Percentiles rank a stretch among this genome's conserved stretches.
These are phyloP conservation scores for Crinitomyces ghanaensis DNA, from an alignment of 805 yeast species.

Conservation along the genomic window DNA sequence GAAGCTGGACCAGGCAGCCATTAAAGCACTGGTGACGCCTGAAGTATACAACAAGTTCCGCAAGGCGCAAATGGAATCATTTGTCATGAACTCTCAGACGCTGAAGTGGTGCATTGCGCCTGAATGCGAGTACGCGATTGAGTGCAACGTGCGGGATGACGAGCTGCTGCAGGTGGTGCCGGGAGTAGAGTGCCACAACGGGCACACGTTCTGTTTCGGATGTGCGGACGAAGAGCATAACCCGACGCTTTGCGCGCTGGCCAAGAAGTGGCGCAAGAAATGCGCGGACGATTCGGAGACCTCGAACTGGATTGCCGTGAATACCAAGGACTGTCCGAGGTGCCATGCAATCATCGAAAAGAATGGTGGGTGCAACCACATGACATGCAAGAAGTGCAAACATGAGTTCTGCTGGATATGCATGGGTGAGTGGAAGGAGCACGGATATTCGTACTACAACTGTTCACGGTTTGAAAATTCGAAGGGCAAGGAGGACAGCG, in stretches of 20 bases:
- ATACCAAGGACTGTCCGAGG: slow-evolving; percentile 79
- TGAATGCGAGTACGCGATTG: slow-evolving; percentile 56
- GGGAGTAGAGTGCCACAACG: slow-evolving; percentile 52
- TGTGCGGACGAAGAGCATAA: slow-evolving; percentile 70
- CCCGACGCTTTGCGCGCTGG: slow-evolving; percentile 72
- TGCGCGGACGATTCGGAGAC: slow-evolving; percentile 85
- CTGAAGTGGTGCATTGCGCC: slow-evolving; percentile 78
- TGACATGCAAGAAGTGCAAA: slow-evolving; percentile 71
- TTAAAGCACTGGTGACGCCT: slow-evolving; percentile 29
- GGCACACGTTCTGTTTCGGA: slow-evolving; percentile 65
- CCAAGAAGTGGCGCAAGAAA: slow-evolving; percentile 61
- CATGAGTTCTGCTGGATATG: slow-evolving; percentile 94
- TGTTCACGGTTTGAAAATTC: slow-evolving; percentile 53
- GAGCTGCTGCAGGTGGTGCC: slow-evolving; percentile 36
- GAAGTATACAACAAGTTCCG: slow-evolving; percentile 17
- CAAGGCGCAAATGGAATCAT: slow-evolving; percentile 27
- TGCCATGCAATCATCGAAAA: slow-evolving; percentile 77
- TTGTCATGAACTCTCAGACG: slow-evolving; percentile 39
- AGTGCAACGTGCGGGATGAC: slow-evolving; percentile 23
- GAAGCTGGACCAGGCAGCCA: slow-evolving; percentile 24
- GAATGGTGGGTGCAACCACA: slow-evolving; percentile 95
- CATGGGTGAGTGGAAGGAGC: slow-evolving; percentile 59
- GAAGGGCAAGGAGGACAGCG: slow-evolving; percentile 33
- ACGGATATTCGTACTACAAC: slow-evolving; percentile 50
- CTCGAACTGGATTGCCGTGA: slow-evolving; percentile 70